Base-by-base conservation (phyloP, 1,139 yeast genomes). In the Insectozyma bohioensis region DNA sequence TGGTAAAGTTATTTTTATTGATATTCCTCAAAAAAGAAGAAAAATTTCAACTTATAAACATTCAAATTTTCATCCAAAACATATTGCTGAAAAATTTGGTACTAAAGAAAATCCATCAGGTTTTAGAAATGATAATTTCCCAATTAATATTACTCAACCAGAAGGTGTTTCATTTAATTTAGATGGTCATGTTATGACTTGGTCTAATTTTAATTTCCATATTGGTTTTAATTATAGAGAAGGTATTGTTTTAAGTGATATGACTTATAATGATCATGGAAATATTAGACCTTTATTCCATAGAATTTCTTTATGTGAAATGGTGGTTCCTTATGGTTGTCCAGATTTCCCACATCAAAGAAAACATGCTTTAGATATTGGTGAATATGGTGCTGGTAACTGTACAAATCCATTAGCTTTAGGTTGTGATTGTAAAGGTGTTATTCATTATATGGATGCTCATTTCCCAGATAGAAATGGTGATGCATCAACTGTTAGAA, bases 361-460 rank as follows among this genome's bases (percentile, higher is more conserved):
- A 65, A 84, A 84, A 58, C 94, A 84, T 49, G 94, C 94, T 28
- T 77, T 84, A 57, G 94, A 84, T 62, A 78, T 84, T 48, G 94
- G 94, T 54, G 94, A 84, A 60, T 83, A 83, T 56, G 94, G 94
- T 63, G 90, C 88, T 45, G 94, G 94, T 49, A 77, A 78, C 66
- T 79, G 84, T 78, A 79, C 94, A 33, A 84, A 84, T 60, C 85
- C 90, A 25, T 69, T 84, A 46, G 64, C 85, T 14, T 69, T 84
- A 37, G 92, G 92, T 21, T 84, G 94, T 57, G 94, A 84, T 58
- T 84, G 94, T 64, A 82, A 83, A 56, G 94, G 92, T 51, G 87
- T 78, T 29, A 84, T 84, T 47, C 88, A 84, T 56, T 84, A 84
- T 62, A 56, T 84, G 61, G 90, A 83, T 58, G 90, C 85, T 16